These are phyloP conservation scores for Centrapalus pauciflorus DNA, from an alignment of 129 eudicot species.

Conservation along the genomic window DNA sequence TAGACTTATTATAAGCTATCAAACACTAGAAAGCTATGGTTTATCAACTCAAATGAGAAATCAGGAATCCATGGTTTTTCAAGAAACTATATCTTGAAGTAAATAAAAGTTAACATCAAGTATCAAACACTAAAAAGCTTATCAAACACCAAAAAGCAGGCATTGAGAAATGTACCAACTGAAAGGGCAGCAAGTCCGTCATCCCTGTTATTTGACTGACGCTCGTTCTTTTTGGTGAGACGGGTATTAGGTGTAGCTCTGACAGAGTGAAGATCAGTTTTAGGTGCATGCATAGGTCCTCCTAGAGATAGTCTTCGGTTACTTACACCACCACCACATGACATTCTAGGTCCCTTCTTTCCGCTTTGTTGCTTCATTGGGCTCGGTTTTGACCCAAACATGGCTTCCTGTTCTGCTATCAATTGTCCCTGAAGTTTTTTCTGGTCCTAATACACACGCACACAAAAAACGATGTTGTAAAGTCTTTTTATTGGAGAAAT, in stretches of 20 bases:
- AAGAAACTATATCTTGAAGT: not conserved
- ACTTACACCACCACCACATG: slow-evolving; percentile 73
- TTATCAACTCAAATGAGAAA: not conserved
- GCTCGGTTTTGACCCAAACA: slow-evolving; percentile 95
- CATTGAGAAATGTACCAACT: slow-evolving; percentile 44
- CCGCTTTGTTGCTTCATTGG: slow-evolving; percentile 73
- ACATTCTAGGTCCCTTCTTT: slow-evolving; percentile 68
- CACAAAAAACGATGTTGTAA: not conserved
- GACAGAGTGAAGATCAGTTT: slow-evolving; percentile 41
- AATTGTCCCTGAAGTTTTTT: slow-evolving; percentile 93
- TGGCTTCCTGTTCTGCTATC: slow-evolving; percentile 82
- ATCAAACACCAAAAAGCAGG: no score
- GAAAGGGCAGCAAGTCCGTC: slow-evolving; percentile 51
- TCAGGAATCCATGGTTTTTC: no score
- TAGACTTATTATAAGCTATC: not conserved
- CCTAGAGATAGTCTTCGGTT: slow-evolving; percentile 81
- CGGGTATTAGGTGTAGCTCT: slow-evolving; percentile 77
- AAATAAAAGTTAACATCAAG: not conserved
- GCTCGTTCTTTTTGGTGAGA: slow-evolving; percentile 52
- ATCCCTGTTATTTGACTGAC: slow-evolving; percentile 27
- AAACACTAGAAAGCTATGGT: no score
- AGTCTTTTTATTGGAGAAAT: no score
- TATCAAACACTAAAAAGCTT: not conserved
- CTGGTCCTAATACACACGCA: slow-evolving; percentile 61
- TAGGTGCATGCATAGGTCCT: slow-evolving; percentile 72